A percentile compares a stretch with the other conserved stretches of the same genome.
Evolutionary conservation across 345 rosid genomes (phyloP).

Genomic region (Eucalyptus marginata): DNA sequence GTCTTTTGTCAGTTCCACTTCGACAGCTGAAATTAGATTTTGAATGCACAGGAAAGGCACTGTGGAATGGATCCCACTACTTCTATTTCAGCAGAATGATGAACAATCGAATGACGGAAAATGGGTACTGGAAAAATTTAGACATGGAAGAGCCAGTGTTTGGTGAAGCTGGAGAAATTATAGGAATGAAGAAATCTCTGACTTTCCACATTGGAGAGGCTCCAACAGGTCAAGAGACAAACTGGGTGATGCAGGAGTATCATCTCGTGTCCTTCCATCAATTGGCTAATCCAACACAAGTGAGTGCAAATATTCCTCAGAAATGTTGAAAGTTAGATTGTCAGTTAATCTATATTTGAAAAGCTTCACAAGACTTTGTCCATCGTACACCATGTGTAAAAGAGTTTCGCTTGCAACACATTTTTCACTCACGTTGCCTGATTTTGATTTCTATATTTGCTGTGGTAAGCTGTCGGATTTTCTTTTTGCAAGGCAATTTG

Average conservation of each 20-base stretch:
- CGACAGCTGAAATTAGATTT: not conserved
- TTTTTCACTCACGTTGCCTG: not conserved
- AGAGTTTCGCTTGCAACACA: not conserved
- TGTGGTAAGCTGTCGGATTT: not conserved
- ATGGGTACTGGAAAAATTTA: slow-evolving; percentile 25
- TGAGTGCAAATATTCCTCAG: not conserved
- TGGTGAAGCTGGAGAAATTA: not conserved
- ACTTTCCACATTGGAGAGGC: slow-evolving; percentile 5
- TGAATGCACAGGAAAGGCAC: slow-evolving; percentile 19
- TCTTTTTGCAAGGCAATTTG: not conserved
- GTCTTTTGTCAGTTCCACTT: not conserved
- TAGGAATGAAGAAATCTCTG: slow-evolving; percentile 21
- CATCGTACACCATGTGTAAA: not conserved
- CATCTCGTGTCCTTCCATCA: not conserved
- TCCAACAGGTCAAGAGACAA: slow-evolving; percentile 3
- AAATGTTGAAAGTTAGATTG: not conserved
- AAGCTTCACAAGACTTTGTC: not conserved
- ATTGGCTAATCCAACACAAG: not conserved
- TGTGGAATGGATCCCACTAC: slow-evolving; percentile 19
- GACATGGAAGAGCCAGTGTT: slow-evolving; percentile 13
- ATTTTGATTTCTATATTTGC: not conserved
- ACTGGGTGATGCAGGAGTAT: slow-evolving; percentile 36
- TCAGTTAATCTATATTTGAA: not conserved
- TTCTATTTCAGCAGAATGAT: slow-evolving; percentile 18
- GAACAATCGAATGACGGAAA: slow-evolving; percentile 4